These are phyloP conservation scores for Aegilops bicornis DNA, from an alignment of 176 grass and related monocot genomes.

Conservation along the genomic window DNA sequence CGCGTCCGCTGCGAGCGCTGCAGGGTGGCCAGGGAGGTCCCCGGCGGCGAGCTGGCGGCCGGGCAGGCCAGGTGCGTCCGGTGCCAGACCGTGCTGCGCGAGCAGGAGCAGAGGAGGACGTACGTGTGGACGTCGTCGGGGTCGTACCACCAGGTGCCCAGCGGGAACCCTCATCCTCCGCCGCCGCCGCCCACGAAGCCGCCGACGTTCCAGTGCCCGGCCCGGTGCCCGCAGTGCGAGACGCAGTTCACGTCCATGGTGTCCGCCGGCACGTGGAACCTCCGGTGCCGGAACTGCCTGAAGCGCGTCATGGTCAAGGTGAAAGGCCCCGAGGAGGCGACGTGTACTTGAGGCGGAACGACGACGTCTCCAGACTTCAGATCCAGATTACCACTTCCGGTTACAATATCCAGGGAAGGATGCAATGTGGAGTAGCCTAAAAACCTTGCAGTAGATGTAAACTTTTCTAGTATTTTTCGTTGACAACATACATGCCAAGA, in stretches of 20 bases:
- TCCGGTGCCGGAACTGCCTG: not conserved
- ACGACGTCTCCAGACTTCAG: not conserved
- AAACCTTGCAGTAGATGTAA: not conserved
- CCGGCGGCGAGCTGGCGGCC: not conserved
- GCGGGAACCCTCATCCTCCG: not conserved
- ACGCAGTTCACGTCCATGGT: slow-evolving; percentile 19
- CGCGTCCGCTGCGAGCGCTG: not conserved
- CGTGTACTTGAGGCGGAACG: not conserved
- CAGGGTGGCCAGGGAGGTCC: not conserved
- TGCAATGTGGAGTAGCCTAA: not conserved
- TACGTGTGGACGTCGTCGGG: not conserved
- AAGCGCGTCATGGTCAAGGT: slow-evolving; percentile 9
- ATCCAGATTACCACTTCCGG: not conserved
- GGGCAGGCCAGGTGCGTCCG: not conserved
- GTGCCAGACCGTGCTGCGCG: not conserved
- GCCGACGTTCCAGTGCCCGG: not conserved
- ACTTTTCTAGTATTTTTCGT: not conserved
- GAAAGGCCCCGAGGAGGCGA: not conserved
- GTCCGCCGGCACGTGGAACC: not conserved
- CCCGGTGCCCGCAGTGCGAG: not conserved
- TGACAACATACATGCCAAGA: not conserved
- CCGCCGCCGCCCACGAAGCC: not conserved
- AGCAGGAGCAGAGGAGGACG: not conserved
- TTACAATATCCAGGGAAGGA: not conserved
- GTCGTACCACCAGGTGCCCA: not conserved